Evolutionary conservation across 2,329 filamentous ascomycete species (phyloP).

Genomic region (Alternaria tenuissima): DNA sequence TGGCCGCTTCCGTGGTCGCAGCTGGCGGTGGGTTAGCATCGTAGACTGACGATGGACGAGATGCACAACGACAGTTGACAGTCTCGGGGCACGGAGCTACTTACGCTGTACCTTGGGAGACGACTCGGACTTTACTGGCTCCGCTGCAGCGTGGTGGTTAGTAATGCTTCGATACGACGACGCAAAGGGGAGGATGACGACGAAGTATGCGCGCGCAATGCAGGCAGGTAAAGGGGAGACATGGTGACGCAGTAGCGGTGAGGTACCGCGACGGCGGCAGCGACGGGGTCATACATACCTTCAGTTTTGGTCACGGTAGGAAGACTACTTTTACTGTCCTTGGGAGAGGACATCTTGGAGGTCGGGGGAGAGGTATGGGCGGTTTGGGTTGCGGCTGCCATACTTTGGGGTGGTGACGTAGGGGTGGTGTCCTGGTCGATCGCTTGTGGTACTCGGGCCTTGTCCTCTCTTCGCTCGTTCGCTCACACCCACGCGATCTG

Average conservation of each 20-base stretch:
- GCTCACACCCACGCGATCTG: constrained; percentile 29
- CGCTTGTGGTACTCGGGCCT: constrained; percentile 38
- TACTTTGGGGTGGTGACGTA: constrained; percentile 49
- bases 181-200: constrained; percentile 15
- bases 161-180: constrained; percentile 23
- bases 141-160: constrained; percentile 32
- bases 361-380: constrained; percentile 46
- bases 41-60: constrained; percentile 2
- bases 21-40: constrained; percentile 32
- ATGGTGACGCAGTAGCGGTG: neutral
- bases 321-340: constrained; percentile 48
- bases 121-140: constrained; percentile 37
- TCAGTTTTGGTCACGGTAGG: constrained; percentile 43
- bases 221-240: neutral
- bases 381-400: constrained; percentile 48
- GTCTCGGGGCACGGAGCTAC: constrained; percentile 17
- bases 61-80: constrained; percentile 10
- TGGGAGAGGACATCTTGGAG: constrained; percentile 51
- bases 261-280: constrained; percentile 3
- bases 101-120: constrained; percentile 36
- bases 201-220: constrained; percentile 22
- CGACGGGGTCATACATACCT: constrained; percentile 39
- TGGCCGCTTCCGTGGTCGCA: constrained; percentile 31
- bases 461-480: constrained; percentile 30
- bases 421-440: constrained; percentile 38